Evolutionary conservation across 1,139 yeast species (phyloP).

Genomic region (Yamadazyma triangularis): DNA sequence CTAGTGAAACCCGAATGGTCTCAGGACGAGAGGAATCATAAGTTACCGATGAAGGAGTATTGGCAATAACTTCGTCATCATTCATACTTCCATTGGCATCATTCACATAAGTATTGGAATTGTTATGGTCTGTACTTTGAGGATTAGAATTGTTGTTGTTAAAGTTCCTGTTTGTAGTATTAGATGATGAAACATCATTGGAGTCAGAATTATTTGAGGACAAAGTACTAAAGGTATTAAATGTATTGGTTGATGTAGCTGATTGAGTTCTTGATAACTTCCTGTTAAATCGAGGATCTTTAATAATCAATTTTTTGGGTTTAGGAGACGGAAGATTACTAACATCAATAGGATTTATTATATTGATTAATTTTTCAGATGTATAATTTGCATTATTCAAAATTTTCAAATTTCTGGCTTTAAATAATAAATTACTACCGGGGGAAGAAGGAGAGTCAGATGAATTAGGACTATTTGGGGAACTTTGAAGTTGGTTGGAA

Average conservation of each 20-base stretch:
- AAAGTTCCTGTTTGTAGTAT: neutral
- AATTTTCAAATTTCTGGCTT: constrained; percentile 20
- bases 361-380: constrained; percentile 54
- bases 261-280: constrained; percentile 44
- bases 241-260: constrained; percentile 46
- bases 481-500: constrained; percentile 10
- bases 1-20: constrained; percentile 51
- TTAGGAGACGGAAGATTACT: constrained; percentile 60
- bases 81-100: neutral
- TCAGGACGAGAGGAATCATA: constrained; percentile 14
- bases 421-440: constrained; percentile 13
- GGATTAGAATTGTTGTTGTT: neutral
- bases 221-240: constrained; percentile 31
- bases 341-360: constrained; percentile 74
- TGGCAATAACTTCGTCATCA: constrained; percentile 1
- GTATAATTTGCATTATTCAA: constrained; percentile 28
- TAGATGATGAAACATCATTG: constrained; percentile 1
- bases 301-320: constrained; percentile 61
- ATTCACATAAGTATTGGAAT: constrained; percentile 1
- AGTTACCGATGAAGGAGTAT: constrained; percentile 7
- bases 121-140: neutral
- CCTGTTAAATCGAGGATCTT: constrained; percentile 32
- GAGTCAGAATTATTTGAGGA: constrained; percentile 36
- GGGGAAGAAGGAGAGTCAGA: constrained; percentile 7
- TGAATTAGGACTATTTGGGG: constrained; percentile 8